These are phyloP conservation scores for Fraxinus anomala DNA, from an alignment of 257 asterid genomes.

Conservation along the genomic window DNA sequence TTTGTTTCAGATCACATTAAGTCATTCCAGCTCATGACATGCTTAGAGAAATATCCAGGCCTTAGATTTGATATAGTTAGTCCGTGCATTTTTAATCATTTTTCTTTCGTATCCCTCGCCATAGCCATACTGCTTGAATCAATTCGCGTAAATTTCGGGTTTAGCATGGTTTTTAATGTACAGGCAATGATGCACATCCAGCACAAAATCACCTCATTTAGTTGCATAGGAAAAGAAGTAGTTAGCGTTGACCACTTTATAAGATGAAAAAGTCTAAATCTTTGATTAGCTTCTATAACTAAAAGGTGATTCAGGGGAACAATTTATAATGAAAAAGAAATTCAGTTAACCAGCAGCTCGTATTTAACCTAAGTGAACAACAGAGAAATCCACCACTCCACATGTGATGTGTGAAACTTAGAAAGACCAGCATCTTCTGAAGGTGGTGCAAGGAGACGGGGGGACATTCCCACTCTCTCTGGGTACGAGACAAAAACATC, in stretches of 20 bases:
- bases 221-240: not conserved
- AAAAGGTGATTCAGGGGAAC: not conserved
- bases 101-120: slow-evolving; percentile 11
- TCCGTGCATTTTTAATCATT: slow-evolving; percentile 10
- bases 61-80: slow-evolving; percentile 8
- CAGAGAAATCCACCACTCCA: not conserved
- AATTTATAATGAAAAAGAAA: not conserved
- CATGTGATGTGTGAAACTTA: not conserved
- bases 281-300: not conserved
- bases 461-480: not conserved
- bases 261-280: not conserved
- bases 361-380: not conserved
- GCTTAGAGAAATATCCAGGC: slow-evolving; percentile 4
- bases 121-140: slow-evolving; percentile 9
- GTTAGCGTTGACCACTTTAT: not conserved
- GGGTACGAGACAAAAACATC: not conserved
- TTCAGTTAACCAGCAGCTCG: not conserved
- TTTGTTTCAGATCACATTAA: slow-evolving; percentile 21
- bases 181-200: not conserved
- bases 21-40: not conserved
- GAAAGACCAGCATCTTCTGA: not conserved
- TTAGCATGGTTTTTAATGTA: not conserved
- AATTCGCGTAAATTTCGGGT: not conserved
- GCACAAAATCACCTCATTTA: not conserved
- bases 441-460: not conserved